Base-by-base conservation (phyloP, 2,329 filamentous ascomycete genomes). In the Penicillium oxalicum region DNA sequence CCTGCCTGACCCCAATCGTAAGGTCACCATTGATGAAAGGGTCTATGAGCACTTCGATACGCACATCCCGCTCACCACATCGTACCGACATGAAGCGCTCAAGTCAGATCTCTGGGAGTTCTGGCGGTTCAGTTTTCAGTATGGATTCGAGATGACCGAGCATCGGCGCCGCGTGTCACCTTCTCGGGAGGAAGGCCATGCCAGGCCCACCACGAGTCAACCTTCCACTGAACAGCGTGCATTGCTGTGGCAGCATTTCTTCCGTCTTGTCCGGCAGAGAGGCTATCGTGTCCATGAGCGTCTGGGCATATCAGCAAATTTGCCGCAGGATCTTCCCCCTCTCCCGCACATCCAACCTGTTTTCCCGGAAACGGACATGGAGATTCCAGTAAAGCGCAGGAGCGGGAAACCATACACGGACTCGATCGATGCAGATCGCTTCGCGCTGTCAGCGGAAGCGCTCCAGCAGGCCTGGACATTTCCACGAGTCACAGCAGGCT, bases 111-210 rank as follows among this genome's bases (percentile, higher is more conserved):
- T 53, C 4, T 40, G 40, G 9, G 54, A 56, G 24, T 34, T 56
- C 25, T 56, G 47, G 54, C 45, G 54, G 4, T 56, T 56, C 35
- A 50, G 53, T 39, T 47, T 56, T 38, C 47, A 56, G 32, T 56
- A 56, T 24, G 47, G 49, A 12, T 54, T 56, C 26, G 37, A 40
- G 26, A 40, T 40, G 36, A 38, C 36, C 9, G 36, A 38, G 5
- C 36, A 38, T 9, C 8, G 9, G 36, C 36, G 36, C 4, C n/a
- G 36, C n/a, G n/a, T 38, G 4, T 32, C 28, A 9, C 9, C 28
- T 32, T 32, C 9, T 32, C 28, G 28, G 28, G 28, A 32, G 28
- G 28, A 5, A 32, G 5, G 28, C 5, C 28, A 32, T 5, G 5
- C 28, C 28, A 32, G 9, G n/a, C n/a, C 28, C 5, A 32, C 5